Conservation (phyloP, 371 early-diverging fungal species). For the Capillidium rhysosporum region DNA sequence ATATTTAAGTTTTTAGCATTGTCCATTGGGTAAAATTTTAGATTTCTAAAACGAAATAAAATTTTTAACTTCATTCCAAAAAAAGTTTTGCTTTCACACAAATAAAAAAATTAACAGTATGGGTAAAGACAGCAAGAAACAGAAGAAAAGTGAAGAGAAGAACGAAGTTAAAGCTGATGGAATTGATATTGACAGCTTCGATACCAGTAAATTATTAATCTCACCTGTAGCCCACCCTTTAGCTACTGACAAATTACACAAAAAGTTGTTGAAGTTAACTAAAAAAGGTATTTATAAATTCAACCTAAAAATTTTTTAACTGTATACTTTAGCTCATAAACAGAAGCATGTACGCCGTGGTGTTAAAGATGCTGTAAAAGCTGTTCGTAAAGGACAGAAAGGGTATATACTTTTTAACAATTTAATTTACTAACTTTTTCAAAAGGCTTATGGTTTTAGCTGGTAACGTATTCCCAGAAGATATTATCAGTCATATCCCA, state of each 20-base stretch:
- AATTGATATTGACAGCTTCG: background rate
- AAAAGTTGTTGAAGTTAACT: conserved; percentile 76
- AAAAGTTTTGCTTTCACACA: too few relatives aligned
- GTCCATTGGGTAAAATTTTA: too few relatives aligned
- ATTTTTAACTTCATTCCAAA: too few relatives aligned
- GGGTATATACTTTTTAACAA: conserved; percentile 22
- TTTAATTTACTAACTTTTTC: background rate
- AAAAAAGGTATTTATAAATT: conserved; percentile 53
- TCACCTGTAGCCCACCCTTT: conserved; percentile 87
- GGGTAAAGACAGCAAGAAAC: background rate
- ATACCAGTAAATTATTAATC: conserved; percentile 12
- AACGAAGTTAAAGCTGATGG: background rate
- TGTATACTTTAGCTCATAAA: conserved; percentile 49
- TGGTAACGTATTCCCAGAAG: conserved; percentile 93
- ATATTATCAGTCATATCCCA: conserved; percentile 95
- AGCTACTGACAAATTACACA: conserved; percentile 75
- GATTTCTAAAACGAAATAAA: too few relatives aligned
- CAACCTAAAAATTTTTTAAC: background rate
- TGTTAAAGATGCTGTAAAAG: conserved; percentile 94
- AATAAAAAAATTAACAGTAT: too few relatives aligned
- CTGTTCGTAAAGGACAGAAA: conserved; percentile 84
- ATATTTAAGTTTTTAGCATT: too few relatives aligned
- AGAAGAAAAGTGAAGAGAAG: background rate
- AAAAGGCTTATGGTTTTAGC: conserved; percentile 73
- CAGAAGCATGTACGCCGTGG: conserved; percentile 84